Evolutionary conservation across 2,329 filamentous ascomycete species (phyloP), one percentile per base, ranked within the genome.

Genomic region (Sordariomycetes sp.): DNA sequence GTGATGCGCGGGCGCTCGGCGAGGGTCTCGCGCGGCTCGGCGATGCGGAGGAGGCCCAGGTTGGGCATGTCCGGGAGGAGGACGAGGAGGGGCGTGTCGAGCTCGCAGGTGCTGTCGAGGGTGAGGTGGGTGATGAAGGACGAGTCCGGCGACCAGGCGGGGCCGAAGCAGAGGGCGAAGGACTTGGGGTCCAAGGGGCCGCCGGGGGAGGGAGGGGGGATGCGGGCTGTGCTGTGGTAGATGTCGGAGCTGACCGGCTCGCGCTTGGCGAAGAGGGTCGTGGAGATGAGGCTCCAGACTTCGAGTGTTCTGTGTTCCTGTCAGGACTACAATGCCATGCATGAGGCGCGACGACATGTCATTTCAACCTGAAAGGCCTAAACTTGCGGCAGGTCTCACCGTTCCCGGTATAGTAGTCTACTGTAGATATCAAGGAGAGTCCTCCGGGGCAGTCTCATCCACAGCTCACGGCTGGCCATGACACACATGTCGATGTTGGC

Each of bases 11-110:
- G 73, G 35, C 74, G 74, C 28, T 60, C 57, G 28, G 60, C 59
- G 3, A 61, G 58, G 24, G 65, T 52, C 43, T 11, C 18, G 18
- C 34, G 54, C 12, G 72, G 72, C 60, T 76, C 70, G 16, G 77
- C 67, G 24, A 80, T 69, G 63, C 79, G 76, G 14, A 80, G 69
- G 2, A 76, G 70, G 10, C 72, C 77, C 4, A 80, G 71, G 55
- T 79, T 80, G 32, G 68, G 71, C 61, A 80, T 68, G 3, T 70
- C 64, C 0, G 74, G 62, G 35, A 80, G 65, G 20, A 64, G 64
- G 2, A 78, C 60, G 32, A 80, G 63, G 55, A 79, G 75, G 22
- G 68, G 64, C 1, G 69, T 68, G 5, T 58, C 62, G 53, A 76
- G 74, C 2, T 61, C 57, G 37, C 69, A 72, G 12, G 67, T 66